A percentile compares a stretch with the other conserved stretches of the same genome.
Conservation (phyloP, 441 rosid species). For the Codiaeum variegatum region DNA sequence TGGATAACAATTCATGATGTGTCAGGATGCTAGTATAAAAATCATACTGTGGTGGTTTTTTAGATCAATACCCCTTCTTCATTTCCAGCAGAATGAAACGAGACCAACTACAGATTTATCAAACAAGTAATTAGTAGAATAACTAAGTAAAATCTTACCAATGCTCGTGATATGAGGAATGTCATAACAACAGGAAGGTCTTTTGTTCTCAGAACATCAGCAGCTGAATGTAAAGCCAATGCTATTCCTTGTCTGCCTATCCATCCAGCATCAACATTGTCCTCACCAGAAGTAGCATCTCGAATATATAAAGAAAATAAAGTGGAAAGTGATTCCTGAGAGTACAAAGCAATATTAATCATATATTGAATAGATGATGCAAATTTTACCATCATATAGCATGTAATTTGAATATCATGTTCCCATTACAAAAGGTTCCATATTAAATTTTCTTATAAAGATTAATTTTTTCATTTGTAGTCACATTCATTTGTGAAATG, state of each 20-base stretch:
- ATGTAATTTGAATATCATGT: too few relatives aligned
- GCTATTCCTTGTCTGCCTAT: slow-evolving; percentile 95
- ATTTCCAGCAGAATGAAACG: not conserved
- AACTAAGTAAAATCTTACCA: slow-evolving; percentile 51
- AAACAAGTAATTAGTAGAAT: not conserved
- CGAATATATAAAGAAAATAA: slow-evolving; percentile 88
- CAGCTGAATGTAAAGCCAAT: slow-evolving; percentile 84
- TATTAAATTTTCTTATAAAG: too few relatives aligned
- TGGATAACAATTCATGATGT: too few relatives aligned
- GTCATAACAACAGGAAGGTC: slow-evolving; percentile 99
- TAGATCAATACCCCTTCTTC: not conserved
- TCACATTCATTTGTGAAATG: too few relatives aligned
- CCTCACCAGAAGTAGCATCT: slow-evolving; percentile 58
- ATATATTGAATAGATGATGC: too few relatives aligned
- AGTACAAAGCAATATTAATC: slow-evolving; percentile 9
- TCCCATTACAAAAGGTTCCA: too few relatives aligned
- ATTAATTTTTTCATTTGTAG: too few relatives aligned
- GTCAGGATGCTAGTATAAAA: not conserved
- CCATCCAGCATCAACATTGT: slow-evolving; percentile 77
- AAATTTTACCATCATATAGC: too few relatives aligned
- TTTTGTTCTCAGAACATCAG: slow-evolving; percentile 89
- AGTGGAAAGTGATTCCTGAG: slow-evolving; percentile 89
- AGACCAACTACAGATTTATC: not conserved
- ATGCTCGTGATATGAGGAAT: slow-evolving; percentile 91
- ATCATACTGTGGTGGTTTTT: not conserved